These are phyloP conservation scores for Lobosporangium transversale DNA, from an alignment of 192 early-diverging fungal species.

Conservation along the genomic window DNA sequence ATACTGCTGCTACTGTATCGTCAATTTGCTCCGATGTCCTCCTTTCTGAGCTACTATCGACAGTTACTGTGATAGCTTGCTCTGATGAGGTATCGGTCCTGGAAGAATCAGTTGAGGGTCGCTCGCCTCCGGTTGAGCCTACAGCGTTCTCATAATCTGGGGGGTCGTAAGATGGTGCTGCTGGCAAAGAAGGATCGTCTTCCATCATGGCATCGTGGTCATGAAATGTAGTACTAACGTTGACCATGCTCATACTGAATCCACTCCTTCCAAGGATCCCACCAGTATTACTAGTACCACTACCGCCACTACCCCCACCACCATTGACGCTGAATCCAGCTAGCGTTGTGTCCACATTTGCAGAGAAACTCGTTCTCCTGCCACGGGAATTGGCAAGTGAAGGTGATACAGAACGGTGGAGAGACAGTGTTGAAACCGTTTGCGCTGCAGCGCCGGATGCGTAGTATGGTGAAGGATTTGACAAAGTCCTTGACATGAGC, in stretches of 20 bases:
- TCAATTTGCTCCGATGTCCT: no score
- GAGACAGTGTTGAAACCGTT: slow-evolving; percentile 26
- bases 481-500: slow-evolving; percentile 40
- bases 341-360: slow-evolving; percentile 40
- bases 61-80: not conserved
- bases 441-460: not conserved
- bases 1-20: no score
- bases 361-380: slow-evolving; percentile 44
- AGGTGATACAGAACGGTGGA: slow-evolving; percentile 31
- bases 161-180: slow-evolving; percentile 44
- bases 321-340: slow-evolving; percentile 1
- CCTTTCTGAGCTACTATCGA: no score
- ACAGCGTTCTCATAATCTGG: slow-evolving; percentile 37
- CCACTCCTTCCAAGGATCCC: slow-evolving; percentile 8
- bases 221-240: slow-evolving; percentile 30
- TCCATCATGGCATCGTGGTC: slow-evolving; percentile 7
- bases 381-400: slow-evolving; percentile 23
- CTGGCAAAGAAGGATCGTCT: slow-evolving; percentile 28
- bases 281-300: slow-evolving; percentile 16
- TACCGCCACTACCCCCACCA: slow-evolving; percentile 1
- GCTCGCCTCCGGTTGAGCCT: slow-evolving; percentile 1
- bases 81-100: not conserved
- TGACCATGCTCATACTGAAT: slow-evolving; percentile 47
- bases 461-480: slow-evolving; percentile 33
- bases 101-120: slow-evolving; percentile 15